phyloP scores from a whole-genome alignment of 352 stramenopile genomes.

The Phytophthora nicotianae region DNA sequence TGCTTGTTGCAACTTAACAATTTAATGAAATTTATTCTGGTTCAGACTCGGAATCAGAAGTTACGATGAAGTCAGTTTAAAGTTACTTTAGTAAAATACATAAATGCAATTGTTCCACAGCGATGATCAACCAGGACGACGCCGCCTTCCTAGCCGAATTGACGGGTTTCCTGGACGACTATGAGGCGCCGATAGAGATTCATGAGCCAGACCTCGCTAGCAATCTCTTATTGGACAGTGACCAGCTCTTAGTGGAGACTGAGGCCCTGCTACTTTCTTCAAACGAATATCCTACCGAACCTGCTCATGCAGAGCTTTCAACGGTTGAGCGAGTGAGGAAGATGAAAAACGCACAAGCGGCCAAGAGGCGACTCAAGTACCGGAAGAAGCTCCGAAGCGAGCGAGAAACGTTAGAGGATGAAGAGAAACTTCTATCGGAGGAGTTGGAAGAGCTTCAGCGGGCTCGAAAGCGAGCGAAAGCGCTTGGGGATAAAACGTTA shows the following conservation, averaged over 20 bases:
- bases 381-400: constrained; percentile 35
- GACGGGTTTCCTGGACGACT: constrained; percentile 6
- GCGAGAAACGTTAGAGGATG: constrained; percentile 24
- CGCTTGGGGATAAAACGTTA: not conserved
- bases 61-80: no score
- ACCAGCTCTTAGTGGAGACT: constrained; percentile 23
- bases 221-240: constrained; percentile 12
- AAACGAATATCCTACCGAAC: not conserved
- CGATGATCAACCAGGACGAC: constrained; percentile 5
- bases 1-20: constrained; percentile 1
- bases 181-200: not conserved
- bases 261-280: constrained; percentile 9
- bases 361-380: constrained; percentile 29
- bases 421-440: constrained; percentile 19
- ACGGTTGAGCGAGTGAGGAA: not conserved
- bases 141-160: constrained; percentile 15
- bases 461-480: constrained; percentile 15
- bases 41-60: no score
- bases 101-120: no score
- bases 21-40: no score
- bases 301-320: not conserved
- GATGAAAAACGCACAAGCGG: constrained; percentile 16
- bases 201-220: not conserved
- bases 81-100: no score
- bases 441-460: constrained; percentile 18